phyloP scores from a whole-genome alignment of 2,329 filamentous ascomycete species.

The Zopfia rhizophila region DNA sequence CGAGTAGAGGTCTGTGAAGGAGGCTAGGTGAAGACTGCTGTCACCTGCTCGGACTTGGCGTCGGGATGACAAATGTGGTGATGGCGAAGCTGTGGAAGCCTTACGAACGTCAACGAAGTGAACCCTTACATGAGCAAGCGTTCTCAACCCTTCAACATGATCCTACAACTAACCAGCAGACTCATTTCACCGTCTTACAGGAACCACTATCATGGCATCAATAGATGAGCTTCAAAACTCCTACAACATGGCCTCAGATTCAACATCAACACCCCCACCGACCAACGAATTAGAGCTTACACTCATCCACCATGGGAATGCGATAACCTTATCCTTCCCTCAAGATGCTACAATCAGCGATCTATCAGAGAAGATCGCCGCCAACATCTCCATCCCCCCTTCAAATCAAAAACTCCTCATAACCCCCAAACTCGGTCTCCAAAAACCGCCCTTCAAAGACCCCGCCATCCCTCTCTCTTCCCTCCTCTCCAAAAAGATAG shows the following conservation, averaged over 20 bases:
- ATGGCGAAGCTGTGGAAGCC: constrained; percentile 46
- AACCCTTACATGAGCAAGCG: constrained; percentile 27
- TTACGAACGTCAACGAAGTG: constrained; percentile 47
- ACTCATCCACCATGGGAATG: constrained; percentile 65
- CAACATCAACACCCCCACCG: constrained; percentile 17
- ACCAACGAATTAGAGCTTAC: constrained; percentile 52
- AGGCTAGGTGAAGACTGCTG: too few species aligned
- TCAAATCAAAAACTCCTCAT: constrained; percentile 75
- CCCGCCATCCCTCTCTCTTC: constrained; percentile 61
- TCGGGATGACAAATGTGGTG: constrained; percentile 46
- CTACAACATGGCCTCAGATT: constrained; percentile 24
- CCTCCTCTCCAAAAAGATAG: constrained; percentile 69
- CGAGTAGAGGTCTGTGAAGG: too few species aligned
- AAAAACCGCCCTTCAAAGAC: constrained; percentile 72
- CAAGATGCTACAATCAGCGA: constrained; percentile 64
- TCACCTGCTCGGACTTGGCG: too few species aligned
- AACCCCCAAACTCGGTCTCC: constrained; percentile 71
- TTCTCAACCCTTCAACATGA: constrained; percentile 36
- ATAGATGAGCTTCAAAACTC: constrained; percentile 3
- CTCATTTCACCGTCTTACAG: constrained; percentile 22
- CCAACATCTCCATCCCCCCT: constrained; percentile 67
- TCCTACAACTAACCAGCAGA: constrained; percentile 35
- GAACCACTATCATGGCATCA: constrained; percentile 7
- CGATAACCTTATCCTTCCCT: constrained; percentile 60
- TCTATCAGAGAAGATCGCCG: constrained; percentile 68